Percentiles rank a stretch among this genome's conserved stretches.
These are phyloP conservation scores for Candida sojae DNA, from an alignment of 1,139 yeast species.

Conservation along the genomic window DNA sequence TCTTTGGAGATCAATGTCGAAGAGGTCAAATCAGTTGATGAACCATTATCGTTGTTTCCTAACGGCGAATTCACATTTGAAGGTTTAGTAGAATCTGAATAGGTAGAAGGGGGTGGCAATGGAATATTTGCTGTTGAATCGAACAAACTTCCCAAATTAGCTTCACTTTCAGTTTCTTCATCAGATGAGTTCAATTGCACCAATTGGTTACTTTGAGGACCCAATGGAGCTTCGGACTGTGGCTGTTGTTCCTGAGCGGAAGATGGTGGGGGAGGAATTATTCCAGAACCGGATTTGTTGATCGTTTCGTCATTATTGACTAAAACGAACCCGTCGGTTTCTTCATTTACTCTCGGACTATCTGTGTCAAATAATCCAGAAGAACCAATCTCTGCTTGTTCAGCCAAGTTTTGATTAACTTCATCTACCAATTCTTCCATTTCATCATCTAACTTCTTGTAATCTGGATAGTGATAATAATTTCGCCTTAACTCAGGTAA, in stretches of 20 bases:
- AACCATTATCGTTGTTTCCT: conserved; percentile 12
- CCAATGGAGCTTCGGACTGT: background rate
- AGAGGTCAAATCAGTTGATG: conserved; percentile 7
- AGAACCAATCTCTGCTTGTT: conserved; percentile 2
- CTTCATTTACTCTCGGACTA: conserved; percentile 8
- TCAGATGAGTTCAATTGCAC: conserved; percentile 16
- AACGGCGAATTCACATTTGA: conserved; percentile 26
- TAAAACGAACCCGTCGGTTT: conserved; percentile 24
- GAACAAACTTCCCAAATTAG: conserved; percentile 25
- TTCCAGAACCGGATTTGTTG: background rate
- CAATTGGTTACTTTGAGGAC: conserved; percentile 1
- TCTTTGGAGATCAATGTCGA: conserved; percentile 26
- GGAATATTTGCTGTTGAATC: conserved; percentile 29
- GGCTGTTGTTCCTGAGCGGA: conserved; percentile 4
- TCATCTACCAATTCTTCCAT: conserved; percentile 20
- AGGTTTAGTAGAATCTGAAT: conserved; percentile 22
- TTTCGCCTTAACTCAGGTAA: conserved; percentile 31
- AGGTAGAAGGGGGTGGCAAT: conserved; percentile 18
- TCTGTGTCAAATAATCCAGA: conserved; percentile 12
- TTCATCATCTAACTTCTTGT: conserved; percentile 18
- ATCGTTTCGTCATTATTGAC: conserved; percentile 15
- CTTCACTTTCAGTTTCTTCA: conserved; percentile 22
- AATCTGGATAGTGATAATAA: conserved; percentile 33
- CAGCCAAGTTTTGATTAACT: conserved; percentile 11
- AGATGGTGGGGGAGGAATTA: background rate